Conservation (phyloP, 2,329 filamentous ascomycete species). For the Trichoderma sp. region DNA sequence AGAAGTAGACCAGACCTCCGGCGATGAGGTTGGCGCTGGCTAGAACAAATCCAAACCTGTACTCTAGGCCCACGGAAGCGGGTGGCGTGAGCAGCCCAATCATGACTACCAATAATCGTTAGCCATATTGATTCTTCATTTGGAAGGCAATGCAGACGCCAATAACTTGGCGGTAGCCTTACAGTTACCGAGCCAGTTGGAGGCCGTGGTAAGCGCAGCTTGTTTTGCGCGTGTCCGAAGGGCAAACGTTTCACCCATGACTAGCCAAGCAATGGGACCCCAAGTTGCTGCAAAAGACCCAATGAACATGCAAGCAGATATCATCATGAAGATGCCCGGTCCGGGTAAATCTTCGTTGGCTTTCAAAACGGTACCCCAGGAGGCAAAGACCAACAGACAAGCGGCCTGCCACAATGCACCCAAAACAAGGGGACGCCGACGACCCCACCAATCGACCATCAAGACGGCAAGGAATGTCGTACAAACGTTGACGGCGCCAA, state of each 20-base stretch:
- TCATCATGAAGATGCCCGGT: slow-evolving; percentile 63
- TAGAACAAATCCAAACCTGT: slow-evolving; percentile 67
- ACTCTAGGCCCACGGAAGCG: slow-evolving; percentile 62
- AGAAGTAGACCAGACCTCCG: slow-evolving; percentile 65
- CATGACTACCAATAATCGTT: slow-evolving; percentile 47
- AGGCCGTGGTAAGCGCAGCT: slow-evolving; percentile 55
- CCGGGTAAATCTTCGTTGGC: slow-evolving; percentile 37
- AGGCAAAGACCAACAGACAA: slow-evolving; percentile 66
- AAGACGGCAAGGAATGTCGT: slow-evolving; percentile 69
- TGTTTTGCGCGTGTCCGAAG: slow-evolving; percentile 57
- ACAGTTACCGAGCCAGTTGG: slow-evolving; percentile 63
- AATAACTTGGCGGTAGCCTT: slow-evolving; percentile 26
- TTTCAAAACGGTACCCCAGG: slow-evolving; percentile 49
- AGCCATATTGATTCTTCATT: not conserved
- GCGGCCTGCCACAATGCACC: slow-evolving; percentile 68
- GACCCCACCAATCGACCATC: slow-evolving; percentile 67
- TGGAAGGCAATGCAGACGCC: not conserved
- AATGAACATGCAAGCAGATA: slow-evolving; percentile 74
- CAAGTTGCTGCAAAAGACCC: slow-evolving; percentile 69
- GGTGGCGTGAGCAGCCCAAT: slow-evolving; percentile 69
- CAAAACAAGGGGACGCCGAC: slow-evolving; percentile 66
- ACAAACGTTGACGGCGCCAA: slow-evolving; percentile 67
- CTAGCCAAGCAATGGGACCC: slow-evolving; percentile 70
- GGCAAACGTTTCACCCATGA: slow-evolving; percentile 67
- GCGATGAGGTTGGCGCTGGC: slow-evolving; percentile 62